A percentile compares a stretch with the other conserved stretches of the same genome.
Conservation (phyloP, 768 basidiomycete species). For the Cubamyces lactineus region DNA sequence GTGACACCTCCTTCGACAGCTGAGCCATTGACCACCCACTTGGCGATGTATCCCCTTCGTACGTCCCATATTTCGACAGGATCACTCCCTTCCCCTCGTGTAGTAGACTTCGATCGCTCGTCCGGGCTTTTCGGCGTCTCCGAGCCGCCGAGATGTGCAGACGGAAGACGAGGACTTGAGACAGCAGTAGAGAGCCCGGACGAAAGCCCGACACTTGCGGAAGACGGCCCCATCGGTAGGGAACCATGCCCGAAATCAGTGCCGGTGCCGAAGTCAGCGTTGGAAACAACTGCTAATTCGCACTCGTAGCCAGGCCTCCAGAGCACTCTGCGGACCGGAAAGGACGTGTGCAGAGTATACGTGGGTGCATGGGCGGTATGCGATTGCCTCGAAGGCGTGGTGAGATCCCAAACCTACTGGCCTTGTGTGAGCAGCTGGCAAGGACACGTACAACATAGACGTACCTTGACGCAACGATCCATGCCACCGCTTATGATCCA, state of each 20-base stretch:
- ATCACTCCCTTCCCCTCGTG: slow-evolving; percentile 44
- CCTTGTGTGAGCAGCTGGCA: not conserved
- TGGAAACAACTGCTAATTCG: slow-evolving; percentile 75
- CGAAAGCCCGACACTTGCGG: slow-evolving; percentile 3
- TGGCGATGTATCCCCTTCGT: slow-evolving; percentile 76
- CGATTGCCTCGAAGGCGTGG: slow-evolving; percentile 41
- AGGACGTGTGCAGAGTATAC: slow-evolving; percentile 75
- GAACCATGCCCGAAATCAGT: slow-evolving; percentile 24
- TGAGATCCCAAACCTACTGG: slow-evolving; percentile 72
- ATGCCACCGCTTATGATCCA: slow-evolving; percentile 84
- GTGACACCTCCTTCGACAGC: slow-evolving; percentile 73
- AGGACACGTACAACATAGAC: slow-evolving; percentile 1
- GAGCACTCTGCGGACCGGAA: slow-evolving; percentile 69
- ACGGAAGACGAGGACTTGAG: slow-evolving; percentile 28
- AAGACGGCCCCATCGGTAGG: slow-evolving; percentile 7
- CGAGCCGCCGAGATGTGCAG: slow-evolving; percentile 17
- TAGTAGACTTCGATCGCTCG: slow-evolving; percentile 11
- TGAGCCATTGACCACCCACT: slow-evolving; percentile 74
- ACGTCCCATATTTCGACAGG: slow-evolving; percentile 88
- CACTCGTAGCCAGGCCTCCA: slow-evolving; percentile 82
- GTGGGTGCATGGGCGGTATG: slow-evolving; percentile 66
- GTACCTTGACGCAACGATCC: slow-evolving; percentile 77
- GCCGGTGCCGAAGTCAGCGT: slow-evolving; percentile 52
- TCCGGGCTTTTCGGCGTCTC: slow-evolving; percentile 18
- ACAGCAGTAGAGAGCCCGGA: slow-evolving; percentile 17